Evolutionary conservation across 2,329 filamentous ascomycete genomes (phyloP).

Genomic region (Lecanicillium sp.): DNA sequence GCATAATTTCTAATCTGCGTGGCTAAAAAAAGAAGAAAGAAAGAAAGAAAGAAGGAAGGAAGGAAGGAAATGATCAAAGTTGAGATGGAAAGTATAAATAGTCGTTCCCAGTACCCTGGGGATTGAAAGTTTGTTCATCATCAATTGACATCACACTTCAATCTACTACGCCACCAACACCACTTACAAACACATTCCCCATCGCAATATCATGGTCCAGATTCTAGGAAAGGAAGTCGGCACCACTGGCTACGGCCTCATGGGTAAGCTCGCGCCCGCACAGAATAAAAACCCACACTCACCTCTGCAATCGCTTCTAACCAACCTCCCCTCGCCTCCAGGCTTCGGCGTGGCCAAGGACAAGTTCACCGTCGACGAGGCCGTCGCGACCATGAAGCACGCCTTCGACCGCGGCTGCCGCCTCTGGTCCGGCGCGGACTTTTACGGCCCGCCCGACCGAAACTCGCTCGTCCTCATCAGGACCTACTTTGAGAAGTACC

Average conservation of each 20-base stretch:
- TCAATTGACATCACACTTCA: no score
- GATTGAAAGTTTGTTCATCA: no score
- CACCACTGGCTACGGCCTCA: conserved; percentile 47
- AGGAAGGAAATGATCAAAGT: no score
- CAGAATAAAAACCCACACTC: not conserved
- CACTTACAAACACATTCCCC: not conserved
- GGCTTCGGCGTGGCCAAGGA: conserved; percentile 5
- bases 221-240: conserved; percentile 41
- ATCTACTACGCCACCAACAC: not conserved
- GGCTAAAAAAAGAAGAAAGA: no score
- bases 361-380: conserved; percentile 35
- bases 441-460: conserved; percentile 55
- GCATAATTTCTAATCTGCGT: no score
- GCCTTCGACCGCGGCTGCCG: conserved; percentile 40
- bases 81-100: no score
- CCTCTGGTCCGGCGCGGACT: conserved; percentile 58
- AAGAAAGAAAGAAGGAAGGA: no score
- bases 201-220: conserved; percentile 22
- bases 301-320: not conserved
- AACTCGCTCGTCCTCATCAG: conserved; percentile 56
- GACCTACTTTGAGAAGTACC: conserved; percentile 57
- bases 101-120: no score
- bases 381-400: conserved; percentile 50
- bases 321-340: conserved; percentile 24
- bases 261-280: conserved; percentile 34